Evolutionary conservation across 108 stramenopile genomes (phyloP).

Genomic region (Mediolabrus comicus): DNA sequence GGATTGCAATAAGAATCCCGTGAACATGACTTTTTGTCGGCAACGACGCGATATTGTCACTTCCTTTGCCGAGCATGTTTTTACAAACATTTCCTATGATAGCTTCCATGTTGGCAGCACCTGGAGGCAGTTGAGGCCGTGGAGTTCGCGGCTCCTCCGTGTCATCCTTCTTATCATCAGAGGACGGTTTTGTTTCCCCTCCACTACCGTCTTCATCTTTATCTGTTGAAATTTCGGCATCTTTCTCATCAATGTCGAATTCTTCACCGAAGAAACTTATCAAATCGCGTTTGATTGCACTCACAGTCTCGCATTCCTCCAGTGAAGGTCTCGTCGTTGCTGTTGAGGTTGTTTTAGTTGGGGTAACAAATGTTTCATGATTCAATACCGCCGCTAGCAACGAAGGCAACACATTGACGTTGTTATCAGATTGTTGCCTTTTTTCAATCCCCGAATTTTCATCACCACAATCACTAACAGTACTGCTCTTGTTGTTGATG

Average conservation of each 20-base stretch:
- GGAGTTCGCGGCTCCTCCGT: not conserved
- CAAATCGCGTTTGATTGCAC: constrained; percentile 19
- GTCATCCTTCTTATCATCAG: not conserved
- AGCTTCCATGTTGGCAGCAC: constrained; percentile 50
- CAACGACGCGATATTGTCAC: not conserved
- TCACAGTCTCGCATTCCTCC: not conserved
- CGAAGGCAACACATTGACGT: constrained; percentile 6
- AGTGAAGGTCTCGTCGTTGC: not conserved
- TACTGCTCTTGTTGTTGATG: not conserved
- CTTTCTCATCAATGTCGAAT: not conserved
- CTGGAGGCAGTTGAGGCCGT: not conserved
- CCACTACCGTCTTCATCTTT: not conserved
- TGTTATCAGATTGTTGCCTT: not conserved
- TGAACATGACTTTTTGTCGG: constrained; percentile 13
- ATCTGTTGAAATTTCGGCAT: not conserved
- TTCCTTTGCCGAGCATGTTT: constrained; percentile 2
- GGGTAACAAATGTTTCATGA: constrained; percentile 11
- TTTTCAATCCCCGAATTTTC: constrained; percentile 1
- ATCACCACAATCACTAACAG: constrained; percentile 11
- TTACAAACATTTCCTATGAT: constrained; percentile 56
- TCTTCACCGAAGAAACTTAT: not conserved
- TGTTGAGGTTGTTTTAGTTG: not conserved
- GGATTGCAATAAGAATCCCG: constrained; percentile 58
- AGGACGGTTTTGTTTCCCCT: not conserved
- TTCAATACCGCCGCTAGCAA: constrained; percentile 18